These are phyloP conservation scores for Magnolia changhungtana DNA, from an alignment of 164 flowering plant species.

Conservation along the genomic window DNA sequence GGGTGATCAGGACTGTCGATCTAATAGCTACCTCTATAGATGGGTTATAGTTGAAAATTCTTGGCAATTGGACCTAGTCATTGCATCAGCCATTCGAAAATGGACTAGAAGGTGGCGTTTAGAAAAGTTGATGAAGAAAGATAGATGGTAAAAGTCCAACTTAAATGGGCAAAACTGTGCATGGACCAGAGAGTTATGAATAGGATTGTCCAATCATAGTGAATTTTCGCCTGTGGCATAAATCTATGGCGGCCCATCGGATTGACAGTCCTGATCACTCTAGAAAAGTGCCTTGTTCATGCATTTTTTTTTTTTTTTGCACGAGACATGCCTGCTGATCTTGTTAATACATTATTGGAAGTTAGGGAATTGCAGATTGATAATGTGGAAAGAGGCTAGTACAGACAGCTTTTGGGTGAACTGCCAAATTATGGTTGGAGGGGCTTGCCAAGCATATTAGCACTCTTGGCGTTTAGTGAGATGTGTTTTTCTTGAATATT, in stretches of 20 bases:
- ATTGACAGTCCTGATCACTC: background rate
- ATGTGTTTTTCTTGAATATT: no score
- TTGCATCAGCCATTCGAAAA: background rate
- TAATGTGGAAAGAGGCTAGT: no score
- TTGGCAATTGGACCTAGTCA: background rate
- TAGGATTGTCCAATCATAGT: no score
- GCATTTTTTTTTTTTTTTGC: background rate
- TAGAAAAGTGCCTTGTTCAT: no score
- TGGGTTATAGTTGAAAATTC: background rate
- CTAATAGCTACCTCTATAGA: background rate
- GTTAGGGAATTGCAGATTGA: background rate
- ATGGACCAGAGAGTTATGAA: background rate
- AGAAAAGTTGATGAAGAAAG: background rate
- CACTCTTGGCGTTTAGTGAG: no score
- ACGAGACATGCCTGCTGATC: background rate
- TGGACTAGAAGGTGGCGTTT: background rate
- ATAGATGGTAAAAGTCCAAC: background rate
- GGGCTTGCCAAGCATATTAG: no score
- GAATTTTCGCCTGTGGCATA: no score
- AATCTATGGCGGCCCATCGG: background rate
- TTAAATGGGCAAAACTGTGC: background rate
- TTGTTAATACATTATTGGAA: background rate
- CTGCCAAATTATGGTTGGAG: no score
- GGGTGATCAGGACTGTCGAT: background rate
- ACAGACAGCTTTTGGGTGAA: no score